Evolutionary conservation across 192 early-diverging fungal genomes (phyloP), one percentile per base, ranked within the genome.

Genomic region (Chytriomyces sp.): DNA sequence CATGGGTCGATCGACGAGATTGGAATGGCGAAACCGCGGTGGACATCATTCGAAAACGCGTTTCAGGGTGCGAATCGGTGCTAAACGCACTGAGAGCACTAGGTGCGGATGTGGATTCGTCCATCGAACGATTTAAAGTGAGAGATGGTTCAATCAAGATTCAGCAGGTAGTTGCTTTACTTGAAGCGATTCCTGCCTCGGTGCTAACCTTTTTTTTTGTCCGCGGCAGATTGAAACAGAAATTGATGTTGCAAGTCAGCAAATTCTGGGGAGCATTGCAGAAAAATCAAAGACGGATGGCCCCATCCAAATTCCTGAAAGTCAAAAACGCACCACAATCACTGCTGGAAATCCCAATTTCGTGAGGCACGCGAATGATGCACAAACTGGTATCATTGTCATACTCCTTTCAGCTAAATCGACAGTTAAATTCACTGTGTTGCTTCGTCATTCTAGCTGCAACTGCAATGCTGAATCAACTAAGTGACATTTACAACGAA

Each of bases 11-110:
- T 66, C 63, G 10, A 26, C 20, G 44, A 23, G 73, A 75, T 35
- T 75, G 73, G 73, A 75, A 75, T 47, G 44, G 47, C 13, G 61
- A 75, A n/a, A 47, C 63, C 11, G 61, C 63, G 16, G 45, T 66
- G 10, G n/a, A 47, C 7, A n/a, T 75, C n/a, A 64, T 45, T 13
- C 61, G 73, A 13, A 43, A 57, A 6, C 5, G 61, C 8, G 60
- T 75, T 48, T 0, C 7, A 8, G 73, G 73, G 20, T 45, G 62
- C 35, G 73, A 44, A 16, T 5, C 23, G 5, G 66, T 75, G 64
- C 45, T 65, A 48, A 28, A 24, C 1, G 24, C 45, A 26, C 35
- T 75, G 10, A 26, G 49, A n/a, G 43, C 1, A 47, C 24, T 75
- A 13, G 73, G 73, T 9, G 73, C 73, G 53, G 53, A 57, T 4